phyloP scores from a whole-genome alignment of 164 flowering plant species.

The Litsea cubeba region DNA sequence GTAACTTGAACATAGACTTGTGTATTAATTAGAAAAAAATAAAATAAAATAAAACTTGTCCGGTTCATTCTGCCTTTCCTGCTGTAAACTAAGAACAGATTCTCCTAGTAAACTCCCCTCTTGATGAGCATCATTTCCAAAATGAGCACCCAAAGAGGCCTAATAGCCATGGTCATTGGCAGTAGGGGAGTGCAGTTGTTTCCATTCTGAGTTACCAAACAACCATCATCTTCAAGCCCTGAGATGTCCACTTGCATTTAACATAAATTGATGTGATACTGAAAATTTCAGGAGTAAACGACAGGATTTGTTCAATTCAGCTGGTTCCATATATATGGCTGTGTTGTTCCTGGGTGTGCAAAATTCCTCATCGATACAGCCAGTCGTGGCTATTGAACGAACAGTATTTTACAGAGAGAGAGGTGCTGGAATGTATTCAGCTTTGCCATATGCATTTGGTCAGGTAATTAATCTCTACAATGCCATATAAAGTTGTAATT shows the following conservation, averaged over 20 bases:
- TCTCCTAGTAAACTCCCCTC: neutral
- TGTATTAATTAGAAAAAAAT: too few relatives aligned
- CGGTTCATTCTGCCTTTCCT: too few relatives aligned
- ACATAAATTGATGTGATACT: neutral
- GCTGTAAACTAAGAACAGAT: neutral
- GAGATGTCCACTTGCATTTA: too few relatives aligned
- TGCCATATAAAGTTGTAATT: neutral
- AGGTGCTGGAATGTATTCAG: slow-evolving; percentile 96
- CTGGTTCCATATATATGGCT: slow-evolving; percentile 95
- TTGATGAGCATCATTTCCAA: too few relatives aligned
- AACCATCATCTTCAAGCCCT: too few relatives aligned
- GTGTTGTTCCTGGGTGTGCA: slow-evolving; percentile 81
- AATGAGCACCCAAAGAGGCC: too few relatives aligned
- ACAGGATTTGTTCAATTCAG: slow-evolving; percentile 80
- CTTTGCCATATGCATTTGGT: slow-evolving; percentile 89
- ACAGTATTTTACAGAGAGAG: slow-evolving; percentile 92
- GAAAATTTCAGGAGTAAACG: slow-evolving; percentile 53
- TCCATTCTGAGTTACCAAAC: too few relatives aligned
- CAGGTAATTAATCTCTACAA: slow-evolving; percentile 44
- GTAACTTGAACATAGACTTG: too few relatives aligned
- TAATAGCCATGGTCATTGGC: too few relatives aligned
- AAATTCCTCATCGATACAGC: slow-evolving; percentile 83
- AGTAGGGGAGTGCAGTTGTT: too few relatives aligned
- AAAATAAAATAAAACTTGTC: too few relatives aligned
- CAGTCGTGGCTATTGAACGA: slow-evolving; percentile 92